These are phyloP conservation scores for Cardiospermum halicacabum DNA, from an alignment of 345 rosid species.

Conservation along the genomic window DNA sequence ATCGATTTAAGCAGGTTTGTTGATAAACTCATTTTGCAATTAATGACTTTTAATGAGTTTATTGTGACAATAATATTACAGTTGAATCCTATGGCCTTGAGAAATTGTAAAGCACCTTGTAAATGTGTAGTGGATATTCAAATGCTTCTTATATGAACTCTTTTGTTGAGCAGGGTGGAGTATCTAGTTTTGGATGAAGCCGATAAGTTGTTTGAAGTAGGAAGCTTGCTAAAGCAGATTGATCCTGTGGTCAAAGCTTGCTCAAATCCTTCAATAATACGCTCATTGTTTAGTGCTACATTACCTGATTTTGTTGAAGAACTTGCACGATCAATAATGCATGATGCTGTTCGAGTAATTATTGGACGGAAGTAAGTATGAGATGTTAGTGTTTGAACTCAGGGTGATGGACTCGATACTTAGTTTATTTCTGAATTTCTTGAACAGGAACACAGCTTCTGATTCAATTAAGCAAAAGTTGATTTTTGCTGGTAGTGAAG, in stretches of 20 bases:
- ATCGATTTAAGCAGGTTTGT: slow-evolving; percentile 80
- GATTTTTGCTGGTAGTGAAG: slow-evolving; percentile 88
- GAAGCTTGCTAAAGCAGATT: slow-evolving; percentile 69
- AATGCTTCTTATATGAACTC: slow-evolving; percentile 5
- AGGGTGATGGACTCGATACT: neutral
- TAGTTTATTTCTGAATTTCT: slow-evolving; percentile 16
- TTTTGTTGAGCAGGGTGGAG: slow-evolving; percentile 59
- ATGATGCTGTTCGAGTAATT: slow-evolving; percentile 91
- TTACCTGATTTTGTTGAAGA: slow-evolving; percentile 93
- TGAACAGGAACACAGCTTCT: slow-evolving; percentile 78
- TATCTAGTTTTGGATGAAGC: slow-evolving; percentile 96
- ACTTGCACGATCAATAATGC: slow-evolving; percentile 92
- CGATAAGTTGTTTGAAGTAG: slow-evolving; percentile 92
- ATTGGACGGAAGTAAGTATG: slow-evolving; percentile 80
- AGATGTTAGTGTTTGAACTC: slow-evolving; percentile 2
- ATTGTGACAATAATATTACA: neutral
- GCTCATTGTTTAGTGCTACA: slow-evolving; percentile 94
- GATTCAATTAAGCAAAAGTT: slow-evolving; percentile 80
- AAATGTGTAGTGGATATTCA: neutral
- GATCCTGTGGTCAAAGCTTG: slow-evolving; percentile 91
- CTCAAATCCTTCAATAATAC: slow-evolving; percentile 77
- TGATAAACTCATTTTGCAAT: neutral
- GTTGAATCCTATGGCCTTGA: neutral
- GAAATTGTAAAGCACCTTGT: neutral
- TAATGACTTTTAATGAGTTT: neutral